These are phyloP conservation scores for Symbiodinium natans DNA, from an alignment of 73 alveolate genomes.

Conservation along the genomic window DNA sequence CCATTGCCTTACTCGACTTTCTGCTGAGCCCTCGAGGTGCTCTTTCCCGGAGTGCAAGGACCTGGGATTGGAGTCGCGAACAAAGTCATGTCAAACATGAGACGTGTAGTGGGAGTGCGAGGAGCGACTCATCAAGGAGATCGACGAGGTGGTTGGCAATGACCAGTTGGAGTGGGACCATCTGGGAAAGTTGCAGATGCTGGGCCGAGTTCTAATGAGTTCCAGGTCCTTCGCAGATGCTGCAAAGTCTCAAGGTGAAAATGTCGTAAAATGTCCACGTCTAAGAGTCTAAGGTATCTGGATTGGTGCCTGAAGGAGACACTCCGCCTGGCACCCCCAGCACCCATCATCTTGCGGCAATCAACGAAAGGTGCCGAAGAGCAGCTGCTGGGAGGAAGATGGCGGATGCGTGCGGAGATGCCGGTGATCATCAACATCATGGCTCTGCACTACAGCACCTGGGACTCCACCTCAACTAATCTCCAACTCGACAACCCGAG, in stretches of 20 bases:
- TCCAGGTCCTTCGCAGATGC: too few relatives aligned
- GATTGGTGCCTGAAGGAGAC: slow-evolving; percentile 85
- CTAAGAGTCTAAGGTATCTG: slow-evolving; percentile 16
- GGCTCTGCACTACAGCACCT: slow-evolving; percentile 68
- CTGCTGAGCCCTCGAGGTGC: not conserved
- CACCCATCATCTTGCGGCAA: not conserved
- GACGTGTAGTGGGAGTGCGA: not conserved
- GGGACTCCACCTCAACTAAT: not conserved
- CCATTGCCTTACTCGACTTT: too few relatives aligned
- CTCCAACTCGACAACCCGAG: too few relatives aligned
- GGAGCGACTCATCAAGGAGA: slow-evolving; percentile 52
- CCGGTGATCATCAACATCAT: slow-evolving; percentile 40
- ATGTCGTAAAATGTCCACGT: not conserved
- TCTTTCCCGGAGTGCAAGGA: slow-evolving; percentile 65
- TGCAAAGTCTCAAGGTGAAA: not conserved
- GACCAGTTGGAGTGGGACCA: slow-evolving; percentile 31
- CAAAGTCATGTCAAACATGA: not conserved
- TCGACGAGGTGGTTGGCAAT: slow-evolving; percentile 74
- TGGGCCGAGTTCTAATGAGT: too few relatives aligned
- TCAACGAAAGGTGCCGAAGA: slow-evolving; percentile 47
- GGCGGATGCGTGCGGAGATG: not conserved
- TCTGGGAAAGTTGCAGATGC: slow-evolving; percentile 18
- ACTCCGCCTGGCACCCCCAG: slow-evolving; percentile 55
- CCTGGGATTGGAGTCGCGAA: not conserved
- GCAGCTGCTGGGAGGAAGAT: slow-evolving; percentile 44